Evolutionary conservation across 352 stramenopile genomes (phyloP).

Genomic region (Pythium chondricola): DNA sequence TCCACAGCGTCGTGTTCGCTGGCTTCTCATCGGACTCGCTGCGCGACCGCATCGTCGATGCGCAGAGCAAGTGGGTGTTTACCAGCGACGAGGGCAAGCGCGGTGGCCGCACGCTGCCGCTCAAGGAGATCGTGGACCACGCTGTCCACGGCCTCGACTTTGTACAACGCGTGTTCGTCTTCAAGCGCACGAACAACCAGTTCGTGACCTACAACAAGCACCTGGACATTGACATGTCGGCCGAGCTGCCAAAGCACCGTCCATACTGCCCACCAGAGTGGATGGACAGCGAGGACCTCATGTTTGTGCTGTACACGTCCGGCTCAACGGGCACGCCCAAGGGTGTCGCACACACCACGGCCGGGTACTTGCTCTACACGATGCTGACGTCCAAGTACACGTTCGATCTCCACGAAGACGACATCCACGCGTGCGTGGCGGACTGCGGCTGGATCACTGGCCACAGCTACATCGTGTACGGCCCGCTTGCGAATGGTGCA

Average conservation of each 20-base stretch:
- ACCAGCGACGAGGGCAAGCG: conserved; percentile 92
- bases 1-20: conserved; percentile 97
- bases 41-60: conserved; percentile 92
- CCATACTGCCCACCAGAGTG: conserved; percentile 93
- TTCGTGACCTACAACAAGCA: conserved; percentile 66
- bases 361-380: conserved; percentile 93
- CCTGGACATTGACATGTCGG: conserved; percentile 92
- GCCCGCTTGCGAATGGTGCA: conserved; percentile 93
- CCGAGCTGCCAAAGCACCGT: conserved; percentile 82
- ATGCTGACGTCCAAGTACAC: conserved; percentile 91
- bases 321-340: conserved; percentile 95
- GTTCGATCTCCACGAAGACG: conserved; percentile 92
- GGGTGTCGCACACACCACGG: conserved; percentile 94
- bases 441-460: conserved; percentile 97
- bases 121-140: conserved; percentile 96
- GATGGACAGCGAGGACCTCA: conserved; percentile 95
- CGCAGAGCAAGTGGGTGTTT: conserved; percentile 88
- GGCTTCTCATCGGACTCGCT: conserved; percentile 94
- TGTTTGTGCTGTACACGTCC: conserved; percentile 98
- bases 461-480: conserved; percentile 97
- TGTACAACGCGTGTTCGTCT: conserved; percentile 94
- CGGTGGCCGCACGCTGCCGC: conserved; percentile 86
- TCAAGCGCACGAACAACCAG: conserved; percentile 82
- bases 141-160: conserved; percentile 86
- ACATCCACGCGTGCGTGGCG: conserved; percentile 94